Base-by-base conservation (phyloP, 192 early-diverging fungal species). In the Coemansia umbellata region DNA sequence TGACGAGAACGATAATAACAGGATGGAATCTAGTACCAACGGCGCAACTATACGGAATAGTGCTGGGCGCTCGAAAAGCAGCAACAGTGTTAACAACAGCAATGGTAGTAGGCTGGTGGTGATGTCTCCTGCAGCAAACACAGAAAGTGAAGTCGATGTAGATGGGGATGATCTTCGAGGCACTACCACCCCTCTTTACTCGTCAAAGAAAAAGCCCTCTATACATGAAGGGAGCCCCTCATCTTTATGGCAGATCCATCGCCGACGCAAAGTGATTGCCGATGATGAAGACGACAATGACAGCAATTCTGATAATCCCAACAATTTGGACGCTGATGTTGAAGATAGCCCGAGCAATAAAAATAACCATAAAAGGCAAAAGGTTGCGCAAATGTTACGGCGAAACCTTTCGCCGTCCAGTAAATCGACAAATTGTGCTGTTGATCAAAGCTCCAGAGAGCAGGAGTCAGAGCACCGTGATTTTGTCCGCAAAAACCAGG, bases 121-220 rank as follows among this genome's bases (percentile, higher is more conserved):
- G 37, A 45, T 31, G 26, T 53, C 56, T 27, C 48, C 55, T 13
- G 32, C 26, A 24, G 45, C 18, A 8, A 35, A 51, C 27, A 37
- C 58, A 3, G 68, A 71, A 26, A 71, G 68, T 52, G 60, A 71
- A 41, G 47, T 71, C 28, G 68, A 71, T 22, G 56, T 63, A 17
- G 68, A 59, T 44, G 59, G n/a, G 18, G 55, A 58, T 17, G 55
- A 53, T 19, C 10, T 21, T 4, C 31, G 32, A 56, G 41, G 48
- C n/a, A 30, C 21, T 10, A 21, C 14, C 9, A 15, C 11, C 7
- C 22, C 3, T 5, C 32, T 5, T 14, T 31, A 18, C 19, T 3
- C 18, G 13, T 14, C 35, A 1, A 28, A 15, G 30, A 22, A 32
- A 11, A 33, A 31, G 8, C 31, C 35, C 9, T 26, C 32, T 15